These are phyloP conservation scores for Harrya chromipes DNA, from an alignment of 768 basidiomycete species.

Conservation along the genomic window DNA sequence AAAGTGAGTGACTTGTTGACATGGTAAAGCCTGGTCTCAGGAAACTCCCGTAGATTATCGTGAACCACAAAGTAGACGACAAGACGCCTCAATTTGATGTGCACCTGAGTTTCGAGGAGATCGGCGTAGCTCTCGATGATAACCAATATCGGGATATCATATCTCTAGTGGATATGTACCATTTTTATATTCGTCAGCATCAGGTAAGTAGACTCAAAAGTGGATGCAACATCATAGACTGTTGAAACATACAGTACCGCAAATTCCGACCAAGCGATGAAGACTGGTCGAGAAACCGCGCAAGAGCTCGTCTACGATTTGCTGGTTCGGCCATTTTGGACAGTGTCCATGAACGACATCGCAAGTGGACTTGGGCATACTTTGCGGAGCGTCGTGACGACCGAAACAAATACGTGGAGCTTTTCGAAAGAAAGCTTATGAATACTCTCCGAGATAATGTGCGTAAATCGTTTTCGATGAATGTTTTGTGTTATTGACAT, in stretches of 20 bases:
- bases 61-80: slow-evolving; percentile 76
- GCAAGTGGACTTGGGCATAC: slow-evolving; percentile 90
- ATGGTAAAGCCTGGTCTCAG: neutral
- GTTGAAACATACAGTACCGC: slow-evolving; percentile 53
- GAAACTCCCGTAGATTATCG: slow-evolving; percentile 52
- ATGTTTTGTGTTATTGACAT: neutral
- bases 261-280: slow-evolving; percentile 70
- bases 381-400: slow-evolving; percentile 88
- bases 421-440: slow-evolving; percentile 76
- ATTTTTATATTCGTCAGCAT: slow-evolving; percentile 84
- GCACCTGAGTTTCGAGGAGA: slow-evolving; percentile 86
- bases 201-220: slow-evolving; percentile 56
- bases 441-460: slow-evolving; percentile 55
- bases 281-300: slow-evolving; percentile 55
- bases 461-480: slow-evolving; percentile 17
- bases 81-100: slow-evolving; percentile 84
- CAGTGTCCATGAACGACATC: slow-evolving; percentile 78
- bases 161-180: slow-evolving; percentile 93
- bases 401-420: slow-evolving; percentile 74
- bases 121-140: slow-evolving; percentile 87
- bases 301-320: slow-evolving; percentile 71
- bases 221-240: neutral
- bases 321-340: slow-evolving; percentile 76
- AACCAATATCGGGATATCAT: slow-evolving; percentile 94
- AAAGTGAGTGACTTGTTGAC: slow-evolving; percentile 47